These are phyloP conservation scores for Boletus vinaceobasis DNA, from an alignment of 768 basidiomycete species.

Conservation along the genomic window DNA sequence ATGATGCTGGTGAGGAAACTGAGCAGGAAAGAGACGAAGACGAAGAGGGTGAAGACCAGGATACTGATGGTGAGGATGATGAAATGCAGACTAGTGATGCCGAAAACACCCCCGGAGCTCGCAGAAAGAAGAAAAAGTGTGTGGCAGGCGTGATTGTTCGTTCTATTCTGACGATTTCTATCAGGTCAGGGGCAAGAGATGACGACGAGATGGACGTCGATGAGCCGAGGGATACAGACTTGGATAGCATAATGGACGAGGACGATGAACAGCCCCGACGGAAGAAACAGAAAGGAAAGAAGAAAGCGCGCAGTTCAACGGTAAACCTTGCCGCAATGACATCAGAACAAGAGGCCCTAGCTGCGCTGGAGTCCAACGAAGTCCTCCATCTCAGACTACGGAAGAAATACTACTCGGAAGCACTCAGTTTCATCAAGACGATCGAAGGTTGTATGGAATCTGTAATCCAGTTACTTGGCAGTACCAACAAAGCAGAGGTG, in stretches of 20 bases:
- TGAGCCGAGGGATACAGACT: slow-evolving; percentile 34
- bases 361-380: slow-evolving; percentile 63
- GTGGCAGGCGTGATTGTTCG: neutral
- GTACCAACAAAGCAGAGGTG: slow-evolving; percentile 80
- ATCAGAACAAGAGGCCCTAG: slow-evolving; percentile 68
- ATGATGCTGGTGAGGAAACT: slow-evolving; percentile 35
- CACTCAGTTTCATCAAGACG: slow-evolving; percentile 73
- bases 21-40: slow-evolving; percentile 29
- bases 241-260: slow-evolving; percentile 38
- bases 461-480: slow-evolving; percentile 76
- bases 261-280: slow-evolving; percentile 32
- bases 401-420: slow-evolving; percentile 87
- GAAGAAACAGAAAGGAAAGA: slow-evolving; percentile 43
- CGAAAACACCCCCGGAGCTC: slow-evolving; percentile 22
- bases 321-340: slow-evolving; percentile 68
- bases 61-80: slow-evolving; percentile 32
- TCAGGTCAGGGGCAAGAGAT: slow-evolving; percentile 23
- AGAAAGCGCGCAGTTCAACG: slow-evolving; percentile 63
- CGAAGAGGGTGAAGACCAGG: slow-evolving; percentile 37
- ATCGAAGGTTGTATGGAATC: slow-evolving; percentile 67
- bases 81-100: slow-evolving; percentile 27
- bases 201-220: slow-evolving; percentile 63
- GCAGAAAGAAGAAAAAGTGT: slow-evolving; percentile 34
- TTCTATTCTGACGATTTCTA: slow-evolving; percentile 7
- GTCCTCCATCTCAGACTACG: slow-evolving; percentile 63